Evolutionary conservation across 1,284 basidiomycete genomes (phyloP).

Genomic region (Austroboletus novae-zelandiae): DNA sequence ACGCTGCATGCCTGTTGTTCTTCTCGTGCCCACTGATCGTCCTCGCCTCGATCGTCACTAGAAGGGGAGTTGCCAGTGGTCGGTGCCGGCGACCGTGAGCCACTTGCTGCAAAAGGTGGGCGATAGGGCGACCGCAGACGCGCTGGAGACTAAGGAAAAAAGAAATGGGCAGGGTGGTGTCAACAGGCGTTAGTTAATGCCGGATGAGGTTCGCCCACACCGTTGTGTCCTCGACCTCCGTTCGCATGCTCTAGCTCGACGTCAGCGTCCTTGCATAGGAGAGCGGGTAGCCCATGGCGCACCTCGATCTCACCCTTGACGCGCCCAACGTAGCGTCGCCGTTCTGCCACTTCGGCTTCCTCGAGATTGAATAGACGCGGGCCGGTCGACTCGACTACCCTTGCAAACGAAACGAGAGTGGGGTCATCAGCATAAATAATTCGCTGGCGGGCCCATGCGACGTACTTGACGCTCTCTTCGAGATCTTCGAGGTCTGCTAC

Average conservation of each 20-base stretch:
- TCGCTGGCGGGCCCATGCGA: neutral
- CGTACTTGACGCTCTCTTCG: slow-evolving; percentile 82
- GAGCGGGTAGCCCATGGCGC: slow-evolving; percentile 31
- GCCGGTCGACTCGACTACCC: slow-evolving; percentile 78
- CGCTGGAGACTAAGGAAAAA: slow-evolving; percentile 3
- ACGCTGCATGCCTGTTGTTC: slow-evolving; percentile 67
- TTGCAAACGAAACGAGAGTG: slow-evolving; percentile 29
- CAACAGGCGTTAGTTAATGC: neutral
- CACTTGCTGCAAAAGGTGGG: slow-evolving; percentile 8
- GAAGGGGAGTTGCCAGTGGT: slow-evolving; percentile 10
- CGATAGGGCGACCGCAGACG: slow-evolving; percentile 16
- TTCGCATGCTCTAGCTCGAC: slow-evolving; percentile 66
- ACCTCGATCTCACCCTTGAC: slow-evolving; percentile 79
- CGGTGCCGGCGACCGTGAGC: slow-evolving; percentile 14
- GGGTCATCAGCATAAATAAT: slow-evolving; percentile 5
- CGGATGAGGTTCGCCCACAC: slow-evolving; percentile 15
- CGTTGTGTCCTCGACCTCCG: slow-evolving; percentile 35
- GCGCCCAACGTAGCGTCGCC: slow-evolving; percentile 71
- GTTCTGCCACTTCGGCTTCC: slow-evolving; percentile 66
- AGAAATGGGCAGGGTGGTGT: neutral
- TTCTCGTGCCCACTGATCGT: slow-evolving; percentile 75
- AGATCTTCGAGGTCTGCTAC: slow-evolving; percentile 86
- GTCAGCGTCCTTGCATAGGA: slow-evolving; percentile 15
- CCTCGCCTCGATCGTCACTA: slow-evolving; percentile 53
- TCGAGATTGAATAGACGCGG: slow-evolving; percentile 82